phyloP scores from a whole-genome alignment of 805 yeast genomes.

The Saturnispora kantuleensis region DNA sequence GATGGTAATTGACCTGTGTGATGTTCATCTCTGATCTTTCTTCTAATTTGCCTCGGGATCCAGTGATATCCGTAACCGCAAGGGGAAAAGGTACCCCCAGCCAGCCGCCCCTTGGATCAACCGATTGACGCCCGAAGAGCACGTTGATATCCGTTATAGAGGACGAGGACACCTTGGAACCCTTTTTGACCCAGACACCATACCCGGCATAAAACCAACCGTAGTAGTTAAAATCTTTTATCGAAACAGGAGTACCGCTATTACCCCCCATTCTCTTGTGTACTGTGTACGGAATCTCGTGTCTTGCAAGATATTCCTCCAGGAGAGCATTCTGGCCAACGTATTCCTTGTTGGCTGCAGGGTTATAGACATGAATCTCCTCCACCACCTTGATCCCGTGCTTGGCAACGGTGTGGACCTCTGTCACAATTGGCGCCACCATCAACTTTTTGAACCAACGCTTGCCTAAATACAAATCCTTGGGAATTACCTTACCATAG shows the following conservation, averaged over 20 bases:
- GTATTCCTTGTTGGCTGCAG: not conserved
- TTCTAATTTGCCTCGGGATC: constrained; percentile 2
- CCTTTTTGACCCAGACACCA: constrained; percentile 57
- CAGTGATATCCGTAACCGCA: constrained; percentile 4
- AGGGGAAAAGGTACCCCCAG: constrained; percentile 7
- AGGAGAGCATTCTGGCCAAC: not conserved
- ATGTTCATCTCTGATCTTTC: constrained; percentile 1
- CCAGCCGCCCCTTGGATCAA: constrained; percentile 77
- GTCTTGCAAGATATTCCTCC: not conserved
- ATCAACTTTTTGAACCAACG: constrained; percentile 4
- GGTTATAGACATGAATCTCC: constrained; percentile 4
- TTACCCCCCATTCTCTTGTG: constrained; percentile 5
- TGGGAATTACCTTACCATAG: constrained; percentile 3
- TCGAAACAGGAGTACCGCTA: not conserved
- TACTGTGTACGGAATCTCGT: constrained; percentile 5
- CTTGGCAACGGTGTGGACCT: constrained; percentile 7
- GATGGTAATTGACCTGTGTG: constrained; percentile 8
- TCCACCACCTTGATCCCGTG: constrained; percentile 5
- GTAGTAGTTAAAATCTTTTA: not conserved
- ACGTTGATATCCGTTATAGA: constrained; percentile 55
- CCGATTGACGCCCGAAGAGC: constrained; percentile 61
- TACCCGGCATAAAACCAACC: constrained; percentile 16
- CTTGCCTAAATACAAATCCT: constrained; percentile 2
- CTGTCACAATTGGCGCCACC: constrained; percentile 1
- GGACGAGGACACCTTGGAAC: constrained; percentile 23